phyloP scores from a whole-genome alignment of 2,329 filamentous ascomycete species.

The Remersonia thermophila region DNA sequence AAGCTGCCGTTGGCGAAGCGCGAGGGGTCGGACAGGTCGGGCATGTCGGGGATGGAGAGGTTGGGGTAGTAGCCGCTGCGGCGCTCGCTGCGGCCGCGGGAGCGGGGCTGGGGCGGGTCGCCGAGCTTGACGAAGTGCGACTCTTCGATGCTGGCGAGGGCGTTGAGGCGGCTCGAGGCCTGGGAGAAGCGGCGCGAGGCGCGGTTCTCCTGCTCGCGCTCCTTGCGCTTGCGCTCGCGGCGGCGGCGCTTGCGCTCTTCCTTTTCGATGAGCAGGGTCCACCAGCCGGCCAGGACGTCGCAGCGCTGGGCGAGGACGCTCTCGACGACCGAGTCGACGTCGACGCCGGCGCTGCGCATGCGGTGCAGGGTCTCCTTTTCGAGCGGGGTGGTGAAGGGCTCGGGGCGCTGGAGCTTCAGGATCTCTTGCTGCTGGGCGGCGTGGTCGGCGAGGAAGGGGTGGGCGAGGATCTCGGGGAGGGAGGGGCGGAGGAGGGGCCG shows the following conservation, averaged over 20 bases:
- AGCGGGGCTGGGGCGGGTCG: conserved; percentile 44
- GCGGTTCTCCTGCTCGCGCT: conserved; percentile 71
- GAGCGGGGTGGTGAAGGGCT: conserved; percentile 72
- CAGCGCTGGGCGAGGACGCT: conserved; percentile 84
- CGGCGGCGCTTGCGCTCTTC: conserved; percentile 77
- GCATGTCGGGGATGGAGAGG: conserved; percentile 59
- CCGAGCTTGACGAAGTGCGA: conserved; percentile 34
- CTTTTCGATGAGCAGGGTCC: conserved; percentile 87
- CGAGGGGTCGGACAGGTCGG: conserved; percentile 56
- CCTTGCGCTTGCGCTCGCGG: conserved; percentile 69
- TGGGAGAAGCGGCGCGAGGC: conserved; percentile 73
- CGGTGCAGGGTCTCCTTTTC: conserved; percentile 87
- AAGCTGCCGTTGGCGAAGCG: conserved; percentile 30
- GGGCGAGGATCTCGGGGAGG: conserved; percentile 71
- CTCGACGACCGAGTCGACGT: conserved; percentile 89
- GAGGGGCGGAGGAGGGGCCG: conserved; percentile 71
- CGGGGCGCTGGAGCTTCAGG: conserved; percentile 64
- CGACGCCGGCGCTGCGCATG: conserved; percentile 87
- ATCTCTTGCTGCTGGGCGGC: conserved; percentile 83
- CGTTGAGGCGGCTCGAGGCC: conserved; percentile 75
- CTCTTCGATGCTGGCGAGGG: conserved; percentile 72
- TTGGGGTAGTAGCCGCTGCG: conserved; percentile 56
- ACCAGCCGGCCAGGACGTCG: conserved; percentile 88
- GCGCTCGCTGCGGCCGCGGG: conserved; percentile 65
- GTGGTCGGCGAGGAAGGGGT: conserved; percentile 79